Conservation (phyloP, 768 basidiomycete species). For the Phaeolepiota aurea region DNA sequence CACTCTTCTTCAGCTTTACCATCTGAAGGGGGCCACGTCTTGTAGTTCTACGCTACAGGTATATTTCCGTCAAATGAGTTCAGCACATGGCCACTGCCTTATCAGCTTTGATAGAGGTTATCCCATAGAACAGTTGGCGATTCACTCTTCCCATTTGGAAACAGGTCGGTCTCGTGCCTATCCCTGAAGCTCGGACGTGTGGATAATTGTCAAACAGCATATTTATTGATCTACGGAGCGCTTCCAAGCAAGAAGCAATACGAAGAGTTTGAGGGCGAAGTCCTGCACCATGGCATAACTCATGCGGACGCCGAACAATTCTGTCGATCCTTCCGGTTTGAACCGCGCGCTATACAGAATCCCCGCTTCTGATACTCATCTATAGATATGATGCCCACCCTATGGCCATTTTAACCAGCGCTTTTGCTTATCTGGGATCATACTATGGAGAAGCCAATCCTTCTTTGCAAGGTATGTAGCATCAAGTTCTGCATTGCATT, state of each 20-base stretch:
- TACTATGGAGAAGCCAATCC: slow-evolving; percentile 88
- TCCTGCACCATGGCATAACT: slow-evolving; percentile 65
- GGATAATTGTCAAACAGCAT: slow-evolving; percentile 30
- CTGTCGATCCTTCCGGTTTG: slow-evolving; percentile 65
- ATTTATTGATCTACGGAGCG: slow-evolving; percentile 83
- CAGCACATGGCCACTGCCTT: slow-evolving; percentile 1
- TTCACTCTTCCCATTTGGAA: slow-evolving; percentile 75
- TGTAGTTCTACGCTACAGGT: slow-evolving; percentile 69
- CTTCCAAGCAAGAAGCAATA: slow-evolving; percentile 61
- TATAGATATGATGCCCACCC: slow-evolving; percentile 84
- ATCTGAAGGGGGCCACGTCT: neutral
- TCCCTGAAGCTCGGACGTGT: neutral
- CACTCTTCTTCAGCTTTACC: neutral
- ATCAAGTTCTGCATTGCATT: too few relatives aligned
- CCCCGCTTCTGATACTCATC: neutral
- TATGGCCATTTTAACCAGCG: slow-evolving; percentile 84
- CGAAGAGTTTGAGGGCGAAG: slow-evolving; percentile 60
- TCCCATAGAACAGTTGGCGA: slow-evolving; percentile 86
- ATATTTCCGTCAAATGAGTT: slow-evolving; percentile 2
- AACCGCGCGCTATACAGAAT: slow-evolving; percentile 7
- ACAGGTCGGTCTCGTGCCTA: slow-evolving; percentile 23
- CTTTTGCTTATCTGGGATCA: slow-evolving; percentile 82
- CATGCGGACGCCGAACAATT: slow-evolving; percentile 65
- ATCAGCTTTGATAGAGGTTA: slow-evolving; percentile 56
- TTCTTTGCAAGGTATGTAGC: slow-evolving; percentile 59